phyloP scores from a whole-genome alignment of 371 early-diverging fungal genomes.

The Apophysomyces ossiformis region DNA sequence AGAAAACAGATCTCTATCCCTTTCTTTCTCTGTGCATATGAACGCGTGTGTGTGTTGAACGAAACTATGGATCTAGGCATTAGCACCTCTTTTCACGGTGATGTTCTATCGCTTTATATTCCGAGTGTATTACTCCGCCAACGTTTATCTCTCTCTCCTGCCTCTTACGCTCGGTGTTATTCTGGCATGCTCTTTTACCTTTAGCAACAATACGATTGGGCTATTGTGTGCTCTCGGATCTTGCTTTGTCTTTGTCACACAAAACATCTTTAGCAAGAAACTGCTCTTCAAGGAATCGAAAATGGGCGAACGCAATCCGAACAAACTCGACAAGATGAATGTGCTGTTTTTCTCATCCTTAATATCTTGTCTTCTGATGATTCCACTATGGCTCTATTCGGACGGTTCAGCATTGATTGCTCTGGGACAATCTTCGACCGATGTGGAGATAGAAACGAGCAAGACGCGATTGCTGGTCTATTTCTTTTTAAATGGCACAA shows the following conservation, averaged over 20 bases:
- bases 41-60: slow-evolving; percentile 8
- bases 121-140: slow-evolving; percentile 61
- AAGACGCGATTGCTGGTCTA: slow-evolving; percentile 39
- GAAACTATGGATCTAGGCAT: slow-evolving; percentile 56
- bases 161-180: slow-evolving; percentile 89
- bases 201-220: slow-evolving; percentile 66
- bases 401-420: slow-evolving; percentile 62
- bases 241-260: slow-evolving; percentile 80
- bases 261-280: slow-evolving; percentile 84
- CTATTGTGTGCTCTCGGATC: slow-evolving; percentile 74
- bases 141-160: slow-evolving; percentile 77
- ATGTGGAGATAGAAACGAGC: background rate
- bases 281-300: slow-evolving; percentile 63
- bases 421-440: background rate
- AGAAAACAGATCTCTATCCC: background rate
- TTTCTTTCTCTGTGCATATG: too few species aligned
- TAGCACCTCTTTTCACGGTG: slow-evolving; percentile 90
- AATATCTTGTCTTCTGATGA: slow-evolving; percentile 73
- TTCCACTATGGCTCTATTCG: slow-evolving; percentile 82
- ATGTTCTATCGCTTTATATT: slow-evolving; percentile 73
- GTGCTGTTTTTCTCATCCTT: slow-evolving; percentile 78
- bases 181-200: slow-evolving; percentile 59
- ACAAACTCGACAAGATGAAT: slow-evolving; percentile 84
- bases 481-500: slow-evolving; percentile 78
- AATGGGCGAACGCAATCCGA: slow-evolving; percentile 46